A percentile compares a stretch with the other conserved stretches of the same genome.
Evolutionary conservation across 176 grass and related monocot species (phyloP).

Genomic region (Musa acuminata): DNA sequence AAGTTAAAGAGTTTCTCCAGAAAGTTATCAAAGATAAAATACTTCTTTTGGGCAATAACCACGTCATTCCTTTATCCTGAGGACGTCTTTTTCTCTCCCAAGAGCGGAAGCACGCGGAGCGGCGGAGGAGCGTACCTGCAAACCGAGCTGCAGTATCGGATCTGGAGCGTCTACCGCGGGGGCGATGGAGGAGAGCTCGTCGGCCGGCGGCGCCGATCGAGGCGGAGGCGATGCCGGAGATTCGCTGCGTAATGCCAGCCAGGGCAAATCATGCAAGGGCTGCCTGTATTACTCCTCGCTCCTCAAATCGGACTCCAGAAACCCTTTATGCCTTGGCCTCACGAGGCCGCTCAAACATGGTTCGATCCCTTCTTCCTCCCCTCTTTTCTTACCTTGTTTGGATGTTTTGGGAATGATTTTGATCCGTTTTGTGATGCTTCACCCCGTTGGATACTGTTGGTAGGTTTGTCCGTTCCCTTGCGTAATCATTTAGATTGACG

Average conservation of each 20-base stretch:
- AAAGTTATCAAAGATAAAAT: no score
- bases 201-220: background rate
- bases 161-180: no score
- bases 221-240: background rate
- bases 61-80: no score
- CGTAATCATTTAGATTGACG: no score
- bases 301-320: conserved; percentile 4
- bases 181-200: background rate
- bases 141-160: no score
- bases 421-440: background rate
- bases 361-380: background rate
- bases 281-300: conserved; percentile 13
- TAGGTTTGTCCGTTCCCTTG: no score
- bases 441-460: no score
- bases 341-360: conserved; percentile 4
- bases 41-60: no score
- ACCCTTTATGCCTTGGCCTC: conserved; percentile 4
- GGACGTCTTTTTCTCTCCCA: no score
- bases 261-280: conserved; percentile 14
- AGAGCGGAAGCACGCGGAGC: no score
- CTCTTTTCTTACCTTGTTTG: background rate
- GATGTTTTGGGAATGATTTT: background rate
- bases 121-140: no score
- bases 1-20: no score
- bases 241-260: background rate